Evolutionary conservation across 345 rosid species (phyloP).

Genomic region (Murraya paniculata): DNA sequence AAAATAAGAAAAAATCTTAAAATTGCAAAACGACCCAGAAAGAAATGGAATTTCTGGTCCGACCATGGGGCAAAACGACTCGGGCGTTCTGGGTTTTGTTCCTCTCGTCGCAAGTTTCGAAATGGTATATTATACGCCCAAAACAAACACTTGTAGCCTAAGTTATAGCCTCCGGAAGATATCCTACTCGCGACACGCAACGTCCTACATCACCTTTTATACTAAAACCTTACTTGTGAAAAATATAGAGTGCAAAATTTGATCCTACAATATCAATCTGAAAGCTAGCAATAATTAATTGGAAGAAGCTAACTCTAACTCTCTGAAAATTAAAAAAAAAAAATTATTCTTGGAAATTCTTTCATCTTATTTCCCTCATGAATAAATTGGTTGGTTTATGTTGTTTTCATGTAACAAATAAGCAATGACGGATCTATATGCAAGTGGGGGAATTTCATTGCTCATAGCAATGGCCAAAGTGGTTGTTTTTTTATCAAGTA

Average conservation of each 20-base stretch:
- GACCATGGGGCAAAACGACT: too few relatives aligned
- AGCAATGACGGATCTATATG: neutral
- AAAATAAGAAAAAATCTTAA: too few relatives aligned
- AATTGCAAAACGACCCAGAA: too few relatives aligned
- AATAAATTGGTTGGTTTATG: slow-evolving; percentile 3
- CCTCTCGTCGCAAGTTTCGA: too few relatives aligned
- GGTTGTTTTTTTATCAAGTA: neutral
- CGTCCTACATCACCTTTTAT: too few relatives aligned
- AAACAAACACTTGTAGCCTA: too few relatives aligned
- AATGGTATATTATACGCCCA: too few relatives aligned
- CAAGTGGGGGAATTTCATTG: slow-evolving; percentile 4
- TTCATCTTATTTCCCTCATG: neutral
- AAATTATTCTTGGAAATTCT: too few relatives aligned
- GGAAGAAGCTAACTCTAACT: neutral
- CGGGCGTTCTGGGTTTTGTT: too few relatives aligned
- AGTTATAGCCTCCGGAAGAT: too few relatives aligned
- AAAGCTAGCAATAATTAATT: neutral
- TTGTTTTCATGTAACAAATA: slow-evolving; percentile 5
- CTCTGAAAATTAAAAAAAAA: neutral
- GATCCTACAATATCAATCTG: neutral
- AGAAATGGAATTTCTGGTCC: too few relatives aligned
- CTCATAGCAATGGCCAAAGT: neutral
- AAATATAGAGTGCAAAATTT: neutral
- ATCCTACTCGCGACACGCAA: too few relatives aligned
- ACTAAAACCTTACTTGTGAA: neutral